These are phyloP conservation scores for Oropetium thomaeum DNA, from an alignment of 176 grass and related monocot genomes.

Conservation along the genomic window DNA sequence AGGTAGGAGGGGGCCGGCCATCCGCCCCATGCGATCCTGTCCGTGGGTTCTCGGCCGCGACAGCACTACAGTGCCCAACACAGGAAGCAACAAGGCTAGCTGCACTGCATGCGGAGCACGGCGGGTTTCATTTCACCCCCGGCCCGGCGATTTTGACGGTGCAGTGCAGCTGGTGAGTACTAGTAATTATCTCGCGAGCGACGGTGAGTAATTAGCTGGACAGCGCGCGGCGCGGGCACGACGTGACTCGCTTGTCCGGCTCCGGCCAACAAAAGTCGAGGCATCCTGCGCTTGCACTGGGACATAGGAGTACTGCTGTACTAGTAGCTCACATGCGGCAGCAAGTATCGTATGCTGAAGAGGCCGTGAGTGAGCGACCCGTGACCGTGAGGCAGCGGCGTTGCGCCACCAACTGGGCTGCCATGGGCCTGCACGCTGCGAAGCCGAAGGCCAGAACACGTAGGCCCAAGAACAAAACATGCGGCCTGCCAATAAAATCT, in stretches of 20 bases:
- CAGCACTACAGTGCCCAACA: background rate
- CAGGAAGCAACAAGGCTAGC: background rate
- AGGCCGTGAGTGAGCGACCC: too few relatives aligned
- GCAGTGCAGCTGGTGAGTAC: background rate
- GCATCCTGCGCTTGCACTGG: background rate
- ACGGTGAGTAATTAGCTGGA: too few relatives aligned
- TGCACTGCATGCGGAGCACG: background rate
- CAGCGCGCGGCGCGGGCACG: too few relatives aligned
- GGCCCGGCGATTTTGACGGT: background rate
- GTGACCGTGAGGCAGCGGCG: too few relatives aligned
- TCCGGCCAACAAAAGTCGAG: background rate
- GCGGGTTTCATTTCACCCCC: background rate
- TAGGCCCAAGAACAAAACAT: background rate
- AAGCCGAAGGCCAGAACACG: background rate
- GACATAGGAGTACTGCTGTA: too few relatives aligned
- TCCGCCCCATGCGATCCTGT: constrained; percentile 1
- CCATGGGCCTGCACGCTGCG: background rate
- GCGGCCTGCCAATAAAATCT: background rate
- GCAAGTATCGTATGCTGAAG: too few relatives aligned
- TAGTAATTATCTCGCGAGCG: background rate
- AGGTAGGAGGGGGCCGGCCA: too few relatives aligned
- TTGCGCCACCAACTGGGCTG: background rate
- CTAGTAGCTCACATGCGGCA: too few relatives aligned
- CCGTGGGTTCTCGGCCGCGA: background rate
- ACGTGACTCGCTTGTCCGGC: background rate